Evolutionary conservation across 2,329 filamentous ascomycete genomes (phyloP), one percentile per base, ranked within the genome.

Genomic region (Monosporascus sp.): DNA sequence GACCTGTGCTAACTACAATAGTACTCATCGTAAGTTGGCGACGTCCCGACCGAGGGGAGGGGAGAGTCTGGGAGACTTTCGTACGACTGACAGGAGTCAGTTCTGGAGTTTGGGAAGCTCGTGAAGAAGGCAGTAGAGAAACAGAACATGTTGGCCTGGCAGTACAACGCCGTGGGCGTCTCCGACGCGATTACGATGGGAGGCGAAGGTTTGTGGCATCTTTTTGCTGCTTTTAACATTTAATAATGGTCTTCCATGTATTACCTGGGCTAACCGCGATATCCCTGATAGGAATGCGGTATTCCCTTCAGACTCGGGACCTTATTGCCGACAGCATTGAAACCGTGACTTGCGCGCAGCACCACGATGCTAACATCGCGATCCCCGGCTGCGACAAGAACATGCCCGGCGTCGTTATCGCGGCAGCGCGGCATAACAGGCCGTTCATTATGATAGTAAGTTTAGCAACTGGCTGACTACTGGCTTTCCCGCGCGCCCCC

Each of bases 331-430:
- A 97, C 73, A 92, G 87, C 61, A 91, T 97, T 65, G 93, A 97
- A 74, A 92, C 89, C 2, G 89, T 96, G 40, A 97, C 91, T 1
- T 93, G 88, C 68, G 93, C 89, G 5, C 92, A 97, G 69, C 88
- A 88, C 62, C 91, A 97, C 71, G 93, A 97, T 68, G 93, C 91
- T 54, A 95, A 92, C 70, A 92, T 97, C 68, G 86, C 89, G 31
- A 93, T 97, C 62, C 91, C 93, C 0, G 92, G 92, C 11, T 97
- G 92, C 70, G 92, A 97, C 75, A 97, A 97, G 81, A 97, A 97
- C 71, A 97, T 97, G 93, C 92, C 92, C 0, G 92, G 92, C 58
- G 87, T 89, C 17, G 78, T 94, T 58, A 96, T 96, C 86, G 91
- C 89, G 0, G 91, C 94, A 66, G 90, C 89, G 16, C 83, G 93